These are phyloP conservation scores for Penicillium janthinellum DNA, from an alignment of 2,329 filamentous ascomycete species.

Conservation along the genomic window DNA sequence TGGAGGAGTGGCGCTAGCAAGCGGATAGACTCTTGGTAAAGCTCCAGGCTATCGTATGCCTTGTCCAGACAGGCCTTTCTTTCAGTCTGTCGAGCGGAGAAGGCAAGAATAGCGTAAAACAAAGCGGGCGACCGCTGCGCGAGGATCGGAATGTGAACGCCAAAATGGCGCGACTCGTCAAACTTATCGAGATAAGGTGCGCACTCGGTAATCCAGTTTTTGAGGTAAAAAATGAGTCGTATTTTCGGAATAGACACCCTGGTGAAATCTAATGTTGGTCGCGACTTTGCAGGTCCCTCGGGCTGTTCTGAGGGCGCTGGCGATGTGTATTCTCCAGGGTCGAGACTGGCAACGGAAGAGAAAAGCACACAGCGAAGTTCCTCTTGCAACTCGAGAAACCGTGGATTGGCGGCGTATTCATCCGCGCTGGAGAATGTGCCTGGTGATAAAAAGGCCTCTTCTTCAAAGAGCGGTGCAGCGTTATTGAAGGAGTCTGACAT, in stretches of 20 bases:
- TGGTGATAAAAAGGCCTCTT: slow-evolving; percentile 28
- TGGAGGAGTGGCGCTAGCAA: slow-evolving; percentile 51
- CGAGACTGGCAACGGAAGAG: slow-evolving; percentile 45
- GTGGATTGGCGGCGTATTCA: slow-evolving; percentile 37
- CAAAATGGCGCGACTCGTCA: slow-evolving; percentile 54
- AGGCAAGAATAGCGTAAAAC: slow-evolving; percentile 54
- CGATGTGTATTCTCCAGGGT: slow-evolving; percentile 39
- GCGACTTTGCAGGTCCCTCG: slow-evolving; percentile 12
- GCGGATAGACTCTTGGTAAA: slow-evolving; percentile 55
- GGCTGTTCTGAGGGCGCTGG: slow-evolving; percentile 31
- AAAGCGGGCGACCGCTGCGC: slow-evolving; percentile 49
- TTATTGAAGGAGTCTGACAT: slow-evolving; percentile 19
- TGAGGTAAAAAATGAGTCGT: slow-evolving; percentile 43
- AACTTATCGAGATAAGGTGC: slow-evolving; percentile 56
- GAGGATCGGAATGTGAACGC: slow-evolving; percentile 52
- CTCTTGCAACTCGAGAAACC: slow-evolving; percentile 48
- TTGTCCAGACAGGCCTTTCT: slow-evolving; percentile 47
- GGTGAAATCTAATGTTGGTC: slow-evolving; percentile 25
- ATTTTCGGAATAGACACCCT: slow-evolving; percentile 36
- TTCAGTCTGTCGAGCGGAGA: slow-evolving; percentile 55
- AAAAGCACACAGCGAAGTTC: slow-evolving; percentile 47
- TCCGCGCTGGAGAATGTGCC: slow-evolving; percentile 31
- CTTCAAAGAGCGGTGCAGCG: slow-evolving; percentile 20
- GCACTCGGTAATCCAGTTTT: slow-evolving; percentile 41
- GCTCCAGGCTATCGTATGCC: slow-evolving; percentile 52